Conservation (phyloP, 2,329 filamentous ascomycete genomes). For the Simplicillium aogashimaense region DNA sequence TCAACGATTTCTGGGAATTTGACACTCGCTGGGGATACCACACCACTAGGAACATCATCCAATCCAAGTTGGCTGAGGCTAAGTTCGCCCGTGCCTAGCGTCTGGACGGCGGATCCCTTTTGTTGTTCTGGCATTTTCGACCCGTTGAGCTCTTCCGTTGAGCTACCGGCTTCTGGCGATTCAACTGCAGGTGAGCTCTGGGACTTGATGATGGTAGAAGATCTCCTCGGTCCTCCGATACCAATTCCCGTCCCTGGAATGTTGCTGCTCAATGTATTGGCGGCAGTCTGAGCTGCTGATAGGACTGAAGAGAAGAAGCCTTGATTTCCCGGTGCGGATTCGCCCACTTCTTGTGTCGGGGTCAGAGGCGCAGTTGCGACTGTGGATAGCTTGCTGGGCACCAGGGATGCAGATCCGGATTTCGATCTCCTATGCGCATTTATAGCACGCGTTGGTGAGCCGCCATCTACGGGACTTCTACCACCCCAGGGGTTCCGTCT, state of each 20-base stretch:
- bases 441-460: conserved; percentile 59
- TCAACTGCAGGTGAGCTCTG: conserved; percentile 21
- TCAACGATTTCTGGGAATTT: conserved; percentile 41
- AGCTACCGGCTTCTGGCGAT: conserved; percentile 11
- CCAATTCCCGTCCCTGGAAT: conserved; percentile 56
- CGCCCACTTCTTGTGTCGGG: conserved; percentile 61
- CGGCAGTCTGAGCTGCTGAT: conserved; percentile 86
- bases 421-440: conserved; percentile 53
- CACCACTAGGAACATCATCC: conserved; percentile 42
- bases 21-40: conserved; percentile 47
- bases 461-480: conserved; percentile 34
- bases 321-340: conserved; percentile 43
- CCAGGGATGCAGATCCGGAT: conserved; percentile 44
- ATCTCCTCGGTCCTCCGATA: conserved; percentile 32
- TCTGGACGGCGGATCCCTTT: conserved; percentile 74
- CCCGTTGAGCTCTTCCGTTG: conserved; percentile 3
- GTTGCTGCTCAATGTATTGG: conserved; percentile 62
- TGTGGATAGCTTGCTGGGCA: conserved; percentile 81
- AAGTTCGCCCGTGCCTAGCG: conserved; percentile 78
- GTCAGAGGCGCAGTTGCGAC: conserved; percentile 63
- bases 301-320: conserved; percentile 94
- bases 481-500: conserved; percentile 17
- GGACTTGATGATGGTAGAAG: conserved; percentile 14
- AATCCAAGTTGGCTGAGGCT: conserved; percentile 86
- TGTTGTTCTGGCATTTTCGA: conserved; percentile 27